Evolutionary conservation across 169 alveolate genomes (phyloP), one percentile per base, ranked within the genome.

Genomic region (Miamiensis avidus): DNA sequence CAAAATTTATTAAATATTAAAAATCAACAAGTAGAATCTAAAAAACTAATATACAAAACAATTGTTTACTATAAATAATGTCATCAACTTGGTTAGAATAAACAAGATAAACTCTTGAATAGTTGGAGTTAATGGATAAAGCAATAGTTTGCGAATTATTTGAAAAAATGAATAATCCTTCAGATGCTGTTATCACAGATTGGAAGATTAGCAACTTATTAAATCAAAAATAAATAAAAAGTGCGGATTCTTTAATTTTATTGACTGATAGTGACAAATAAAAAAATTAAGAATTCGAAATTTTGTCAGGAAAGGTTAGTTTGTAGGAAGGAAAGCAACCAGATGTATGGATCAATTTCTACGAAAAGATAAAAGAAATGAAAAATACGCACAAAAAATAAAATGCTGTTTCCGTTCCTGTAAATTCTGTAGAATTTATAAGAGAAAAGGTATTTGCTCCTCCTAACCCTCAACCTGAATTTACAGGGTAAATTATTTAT

Each of bases 271-370:
- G 78, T 76, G 94, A 91, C 79, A 94, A 92, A n/a, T 73, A 78
- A 30, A 91, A 89, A 76, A 92, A 92, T 85, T 95, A 94, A 75
- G 97, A 93, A 87, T 90, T 91, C 86, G 93, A 90, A 74, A 84
- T 92, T 31, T 85, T 94, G 69, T 77, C 87, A n/a, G 97, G 97
- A 0, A 83, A 92, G 81, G 34, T 85, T 49, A 91, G 89, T 86
- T 90, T 92, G 34, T 34, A 86, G 75, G 89, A 88, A 11, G 88
- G 92, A 78, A 88, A 88, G 28, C 81, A 81, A 75, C 86, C 95
- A 30, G 97, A 94, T 87, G 95, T 94, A 30, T 94, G 97, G 97
- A 86, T 89, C 16, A 96, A 96, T 82, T 96, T 93, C 83, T 92
- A 94, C 75, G 96, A 94, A 87, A 94, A 94, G 88, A 75, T 89